Evolutionary conservation across 208 protist species (phyloP), one percentile per base, ranked within the genome.

Genomic region (Leptomonas pyrrhocoris): DNA sequence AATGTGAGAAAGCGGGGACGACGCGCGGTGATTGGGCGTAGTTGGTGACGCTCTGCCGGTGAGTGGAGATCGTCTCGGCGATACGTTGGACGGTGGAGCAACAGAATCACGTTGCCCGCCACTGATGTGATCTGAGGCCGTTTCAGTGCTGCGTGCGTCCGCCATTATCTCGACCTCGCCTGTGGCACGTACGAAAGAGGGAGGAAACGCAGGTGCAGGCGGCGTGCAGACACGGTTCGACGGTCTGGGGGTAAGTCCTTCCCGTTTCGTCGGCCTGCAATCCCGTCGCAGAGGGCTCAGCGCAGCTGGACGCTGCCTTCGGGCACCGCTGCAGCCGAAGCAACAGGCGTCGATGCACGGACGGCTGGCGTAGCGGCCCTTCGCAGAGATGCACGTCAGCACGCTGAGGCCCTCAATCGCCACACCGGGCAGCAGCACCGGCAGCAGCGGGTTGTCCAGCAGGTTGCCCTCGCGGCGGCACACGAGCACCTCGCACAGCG

Each of bases 271-370:
- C 11, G 43, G 18, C 43, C 4, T 19, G 43, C 43, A 48, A 5
- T 15, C 43, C 3, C 2, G 43, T 48, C 5, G 43, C 43, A 48
- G 18, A 3, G 5, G 43, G 16, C 16, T 48, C 43, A 48, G 5
- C 43, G 4, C 4, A 3, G 43, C 21, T 18, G n/a, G 18, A 59
- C 8, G 34, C 19, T 21, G 18, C n/a, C 18, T 1, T 18, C 55
- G 66, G 8, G 55, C 55, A 15, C 66, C 31, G 38, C 55, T 62
- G 55, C 55, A 72, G 4, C 49, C 55, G 36, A 72, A 72, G 25
- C 46, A 72, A 18, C 66, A 72, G 42, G 66, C 66, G 23, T 64
- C 66, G 19, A 72, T 72, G 55, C 65, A 71, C 5, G 55, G 21
- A 31, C 65, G 65, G 45, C 65, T 71, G 40, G 65, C 55, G 23